Evolutionary conservation across 768 basidiomycete genomes (phyloP).

Genomic region (Zangia roseola): DNA sequence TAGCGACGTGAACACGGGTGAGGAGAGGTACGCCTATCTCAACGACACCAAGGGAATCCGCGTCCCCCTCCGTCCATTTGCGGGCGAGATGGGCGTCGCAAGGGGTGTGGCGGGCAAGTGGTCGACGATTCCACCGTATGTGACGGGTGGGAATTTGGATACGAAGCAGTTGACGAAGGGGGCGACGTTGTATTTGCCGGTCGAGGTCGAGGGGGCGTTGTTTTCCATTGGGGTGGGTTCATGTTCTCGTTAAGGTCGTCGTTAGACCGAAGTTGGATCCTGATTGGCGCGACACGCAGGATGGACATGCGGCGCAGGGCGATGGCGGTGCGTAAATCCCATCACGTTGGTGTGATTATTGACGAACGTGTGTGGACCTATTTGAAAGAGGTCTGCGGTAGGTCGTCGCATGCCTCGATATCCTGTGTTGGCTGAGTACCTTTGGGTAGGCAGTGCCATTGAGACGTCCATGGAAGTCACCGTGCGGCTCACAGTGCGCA

Average conservation of each 20-base stretch:
- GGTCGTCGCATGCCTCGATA: constrained; percentile 12
- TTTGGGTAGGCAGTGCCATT: constrained; percentile 52
- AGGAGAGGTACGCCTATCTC: constrained; percentile 53
- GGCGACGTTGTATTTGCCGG: constrained; percentile 54
- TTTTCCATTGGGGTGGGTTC: constrained; percentile 64
- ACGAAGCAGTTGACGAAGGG: constrained; percentile 56
- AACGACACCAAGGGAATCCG: constrained; percentile 46
- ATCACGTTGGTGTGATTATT: not conserved
- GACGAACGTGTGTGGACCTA: not conserved
- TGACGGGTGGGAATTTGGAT: constrained; percentile 61
- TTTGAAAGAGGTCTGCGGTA: constrained; percentile 56
- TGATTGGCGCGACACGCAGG: constrained; percentile 32
- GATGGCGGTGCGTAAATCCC: constrained; percentile 51
- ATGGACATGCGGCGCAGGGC: constrained; percentile 66
- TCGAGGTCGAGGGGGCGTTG: constrained; percentile 58
- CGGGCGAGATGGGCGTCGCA: constrained; percentile 66
- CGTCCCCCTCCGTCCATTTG: constrained; percentile 55
- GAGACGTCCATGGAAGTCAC: constrained; percentile 59
- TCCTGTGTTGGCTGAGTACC: not conserved
- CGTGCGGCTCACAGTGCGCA: constrained; percentile 54
- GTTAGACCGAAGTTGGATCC: too few relatives aligned
- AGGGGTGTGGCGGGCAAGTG: constrained; percentile 47
- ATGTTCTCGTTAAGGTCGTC: too few relatives aligned
- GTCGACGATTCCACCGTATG: constrained; percentile 63
- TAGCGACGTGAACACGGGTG: constrained; percentile 28